These are phyloP conservation scores for Centaurea solstitialis DNA, from an alignment of 129 eudicot genomes.

Conservation along the genomic window DNA sequence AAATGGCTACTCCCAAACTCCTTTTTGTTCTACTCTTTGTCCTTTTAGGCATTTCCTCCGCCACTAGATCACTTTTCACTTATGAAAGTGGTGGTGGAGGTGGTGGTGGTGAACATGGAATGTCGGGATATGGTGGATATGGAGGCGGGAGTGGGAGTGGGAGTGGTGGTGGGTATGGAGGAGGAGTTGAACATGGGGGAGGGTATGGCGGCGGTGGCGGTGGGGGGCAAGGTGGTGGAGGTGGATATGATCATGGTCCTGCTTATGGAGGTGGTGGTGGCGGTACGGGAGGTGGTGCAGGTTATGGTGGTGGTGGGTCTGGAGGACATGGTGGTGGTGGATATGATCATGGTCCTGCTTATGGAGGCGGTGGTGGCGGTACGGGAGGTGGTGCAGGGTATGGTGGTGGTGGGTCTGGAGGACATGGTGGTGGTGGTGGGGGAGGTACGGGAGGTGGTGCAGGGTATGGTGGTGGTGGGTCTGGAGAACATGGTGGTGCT, in stretches of 20 bases:
- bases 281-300: conserved; percentile 27
- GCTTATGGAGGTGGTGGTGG: conserved; percentile 40
- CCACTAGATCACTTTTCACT: conserved; percentile 45
- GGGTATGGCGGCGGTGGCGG: conserved; percentile 38
- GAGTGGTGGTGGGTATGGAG: conserved; percentile 42
- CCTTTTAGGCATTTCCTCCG: conserved; percentile 35
- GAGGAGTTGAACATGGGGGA: conserved; percentile 30
- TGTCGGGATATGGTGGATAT: conserved; percentile 29
- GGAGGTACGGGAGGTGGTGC: conserved; percentile 47
- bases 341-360: no score
- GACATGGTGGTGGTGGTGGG: conserved; percentile 34
- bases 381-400: no score
- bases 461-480: conserved; percentile 3
- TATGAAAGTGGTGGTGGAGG: conserved; percentile 17
- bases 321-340: conserved; percentile 54
- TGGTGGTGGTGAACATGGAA: conserved; percentile 35
- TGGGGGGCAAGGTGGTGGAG: conserved; percentile 36
- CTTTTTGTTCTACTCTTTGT: conserved; percentile 29
- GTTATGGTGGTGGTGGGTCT: conserved; percentile 28
- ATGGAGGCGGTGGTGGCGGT: conserved; percentile 51
- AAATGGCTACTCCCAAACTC: conserved; percentile 42
- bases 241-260: conserved; percentile 39
- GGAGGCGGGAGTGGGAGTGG: conserved; percentile 47
- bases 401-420: conserved; percentile 10
- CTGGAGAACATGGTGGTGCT: not conserved